phyloP scores from a whole-genome alignment of 1,284 basidiomycete species.

The Rhodotorula sp. region DNA sequence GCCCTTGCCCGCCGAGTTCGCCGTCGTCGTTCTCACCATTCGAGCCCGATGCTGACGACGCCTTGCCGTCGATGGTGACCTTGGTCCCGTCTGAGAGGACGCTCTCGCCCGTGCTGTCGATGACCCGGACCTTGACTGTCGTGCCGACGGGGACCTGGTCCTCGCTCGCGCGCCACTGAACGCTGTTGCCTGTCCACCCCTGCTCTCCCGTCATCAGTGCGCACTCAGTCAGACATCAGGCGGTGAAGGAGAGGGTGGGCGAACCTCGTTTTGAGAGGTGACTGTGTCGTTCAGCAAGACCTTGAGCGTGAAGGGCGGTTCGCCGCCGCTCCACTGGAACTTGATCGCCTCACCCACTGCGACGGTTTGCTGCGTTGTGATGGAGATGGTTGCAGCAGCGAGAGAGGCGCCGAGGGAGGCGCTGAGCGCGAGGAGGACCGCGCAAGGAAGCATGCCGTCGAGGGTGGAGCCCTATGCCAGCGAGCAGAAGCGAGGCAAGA shows the following conservation, averaged over 20 bases:
- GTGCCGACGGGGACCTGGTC: slow-evolving; percentile 5
- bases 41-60: background rate
- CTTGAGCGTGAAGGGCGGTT: slow-evolving; percentile 12
- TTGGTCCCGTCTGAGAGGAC: slow-evolving; percentile 9
- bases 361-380: slow-evolving; percentile 6
- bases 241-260: background rate
- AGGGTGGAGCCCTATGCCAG: background rate
- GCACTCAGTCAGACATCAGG: background rate
- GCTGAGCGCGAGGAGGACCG: background rate
- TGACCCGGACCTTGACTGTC: slow-evolving; percentile 19
- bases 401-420: background rate
- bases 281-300: slow-evolving; percentile 13
- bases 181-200: slow-evolving; percentile 12
- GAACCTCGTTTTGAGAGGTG: slow-evolving; percentile 5
- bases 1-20: background rate
- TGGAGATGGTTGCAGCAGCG: background rate
- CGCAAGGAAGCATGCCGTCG: background rate
- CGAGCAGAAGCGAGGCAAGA: too few species aligned
- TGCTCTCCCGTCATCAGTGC: background rate
- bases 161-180: slow-evolving; percentile 12
- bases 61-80: background rate
- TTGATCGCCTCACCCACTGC: slow-evolving; percentile 10
- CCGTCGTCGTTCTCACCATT: background rate
- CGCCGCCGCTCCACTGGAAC: slow-evolving; percentile 25
- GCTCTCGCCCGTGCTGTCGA: slow-evolving; percentile 2